These are phyloP conservation scores for Cyclocybe aegerita DNA, from an alignment of 768 basidiomycete species.

Conservation along the genomic window DNA sequence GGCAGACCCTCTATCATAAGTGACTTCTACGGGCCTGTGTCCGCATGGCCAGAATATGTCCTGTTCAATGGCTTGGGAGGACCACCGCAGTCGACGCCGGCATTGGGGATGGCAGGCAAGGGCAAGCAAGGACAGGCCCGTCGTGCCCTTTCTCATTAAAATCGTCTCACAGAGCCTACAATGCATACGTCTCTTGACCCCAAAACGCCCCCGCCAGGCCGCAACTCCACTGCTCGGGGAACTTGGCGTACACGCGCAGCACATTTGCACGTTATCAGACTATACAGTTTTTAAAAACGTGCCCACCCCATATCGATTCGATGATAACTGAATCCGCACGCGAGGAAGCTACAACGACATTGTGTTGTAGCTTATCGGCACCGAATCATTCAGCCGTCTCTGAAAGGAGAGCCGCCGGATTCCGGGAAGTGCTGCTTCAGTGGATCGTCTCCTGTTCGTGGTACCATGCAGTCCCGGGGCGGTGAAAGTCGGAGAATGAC, in stretches of 20 bases:
- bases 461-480: constrained; percentile 1
- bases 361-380: not conserved
- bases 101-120: not conserved
- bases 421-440: not conserved
- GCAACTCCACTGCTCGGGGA: no score
- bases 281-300: not conserved
- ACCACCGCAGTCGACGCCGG: not conserved
- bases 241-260: no score
- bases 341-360: constrained; percentile 3
- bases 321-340: not conserved
- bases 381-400: constrained; percentile 3
- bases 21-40: constrained; percentile 10
- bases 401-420: not conserved
- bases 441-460: constrained; percentile 1
- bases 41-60: constrained; percentile 6
- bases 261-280: no score
- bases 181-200: no score
- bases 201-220: no score
- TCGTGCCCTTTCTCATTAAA: no score
- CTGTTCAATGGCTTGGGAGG: not conserved
- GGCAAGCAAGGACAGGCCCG: not conserved
- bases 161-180: no score
- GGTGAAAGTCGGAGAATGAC: not conserved
- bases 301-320: constrained; percentile 3
- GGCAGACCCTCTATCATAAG: constrained; percentile 12